These are phyloP conservation scores for Spergularia azorica DNA, from an alignment of 179 eudicot species.

Conservation along the genomic window DNA sequence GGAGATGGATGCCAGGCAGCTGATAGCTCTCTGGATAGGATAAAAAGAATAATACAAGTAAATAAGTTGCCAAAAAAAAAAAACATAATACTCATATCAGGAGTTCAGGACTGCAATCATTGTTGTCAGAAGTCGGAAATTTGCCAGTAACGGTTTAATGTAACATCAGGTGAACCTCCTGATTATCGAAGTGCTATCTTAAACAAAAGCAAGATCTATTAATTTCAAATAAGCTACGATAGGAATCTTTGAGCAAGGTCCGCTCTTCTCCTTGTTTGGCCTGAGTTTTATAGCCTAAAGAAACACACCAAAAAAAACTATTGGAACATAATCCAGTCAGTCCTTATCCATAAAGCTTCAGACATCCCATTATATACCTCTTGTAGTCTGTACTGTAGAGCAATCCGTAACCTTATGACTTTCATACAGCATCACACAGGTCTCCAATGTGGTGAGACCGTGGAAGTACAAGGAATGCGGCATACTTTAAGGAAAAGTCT, in stretches of 20 bases:
- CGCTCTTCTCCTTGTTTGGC: too few relatives aligned
- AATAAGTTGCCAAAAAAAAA: slow-evolving; percentile 1
- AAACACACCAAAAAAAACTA: background rate
- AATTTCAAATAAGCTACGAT: too few relatives aligned
- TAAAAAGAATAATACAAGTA: slow-evolving; percentile 15
- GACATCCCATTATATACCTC: background rate
- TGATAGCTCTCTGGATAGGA: slow-evolving; percentile 65
- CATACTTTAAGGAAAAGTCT: background rate
- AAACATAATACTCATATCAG: slow-evolving; percentile 6
- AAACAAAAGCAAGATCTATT: background rate
- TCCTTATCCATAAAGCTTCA: background rate
- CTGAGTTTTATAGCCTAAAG: background rate
- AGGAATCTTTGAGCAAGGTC: too few relatives aligned
- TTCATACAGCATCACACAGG: too few relatives aligned
- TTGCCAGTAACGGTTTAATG: background rate
- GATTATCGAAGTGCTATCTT: background rate
- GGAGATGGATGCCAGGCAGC: slow-evolving; percentile 63
- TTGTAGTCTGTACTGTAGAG: background rate
- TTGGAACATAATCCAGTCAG: background rate
- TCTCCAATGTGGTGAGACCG: too few relatives aligned
- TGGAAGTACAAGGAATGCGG: too few relatives aligned
- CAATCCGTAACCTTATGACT: too few relatives aligned
- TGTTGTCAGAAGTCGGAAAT: background rate
- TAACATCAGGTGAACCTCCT: background rate
- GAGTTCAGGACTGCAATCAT: background rate